phyloP scores from a whole-genome alignment of 768 basidiomycete species.

The Porphyrellus cyaneotinctus region DNA sequence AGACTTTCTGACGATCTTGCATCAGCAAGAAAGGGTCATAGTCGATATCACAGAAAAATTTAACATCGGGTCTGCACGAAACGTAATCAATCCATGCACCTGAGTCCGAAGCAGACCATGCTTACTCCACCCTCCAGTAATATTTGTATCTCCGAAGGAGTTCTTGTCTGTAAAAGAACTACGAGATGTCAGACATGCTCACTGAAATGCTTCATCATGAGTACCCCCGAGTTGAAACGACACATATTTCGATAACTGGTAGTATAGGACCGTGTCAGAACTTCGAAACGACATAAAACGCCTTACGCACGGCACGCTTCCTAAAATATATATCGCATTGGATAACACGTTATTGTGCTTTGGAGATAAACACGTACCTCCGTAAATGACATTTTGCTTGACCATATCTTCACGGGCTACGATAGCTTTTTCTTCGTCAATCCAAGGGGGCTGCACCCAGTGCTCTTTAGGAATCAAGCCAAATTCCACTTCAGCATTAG shows the following conservation, averaged over 20 bases:
- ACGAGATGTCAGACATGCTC: constrained; percentile 1
- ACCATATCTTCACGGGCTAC: constrained; percentile 58
- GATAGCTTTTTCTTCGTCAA: constrained; percentile 67
- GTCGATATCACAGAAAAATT: constrained; percentile 76
- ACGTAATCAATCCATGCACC: constrained; percentile 7
- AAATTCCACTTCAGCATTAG: constrained; percentile 40
- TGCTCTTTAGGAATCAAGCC: constrained; percentile 64
- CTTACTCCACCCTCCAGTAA: constrained; percentile 90
- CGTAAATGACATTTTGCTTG: constrained; percentile 60
- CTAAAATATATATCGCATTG: constrained; percentile 31
- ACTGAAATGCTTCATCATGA: not conserved
- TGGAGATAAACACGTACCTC: constrained; percentile 38
- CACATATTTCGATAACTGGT: constrained; percentile 90
- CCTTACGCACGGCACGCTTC: constrained; percentile 63
- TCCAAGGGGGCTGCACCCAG: constrained; percentile 76
- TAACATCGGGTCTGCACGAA: constrained; percentile 59
- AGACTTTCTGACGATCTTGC: constrained; percentile 76
- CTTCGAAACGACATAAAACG: not conserved
- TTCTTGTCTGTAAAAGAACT: constrained; percentile 85
- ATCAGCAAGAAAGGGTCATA: constrained; percentile 81
- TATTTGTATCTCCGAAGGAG: constrained; percentile 73
- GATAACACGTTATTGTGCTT: constrained; percentile 4
- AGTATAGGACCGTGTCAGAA: constrained; percentile 3
- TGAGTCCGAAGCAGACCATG: constrained; percentile 2
- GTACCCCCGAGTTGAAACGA: constrained; percentile 86